Evolutionary conservation across 2,329 filamentous ascomycete species (phyloP).

Genomic region (Aspergillus pseudoglaucus): DNA sequence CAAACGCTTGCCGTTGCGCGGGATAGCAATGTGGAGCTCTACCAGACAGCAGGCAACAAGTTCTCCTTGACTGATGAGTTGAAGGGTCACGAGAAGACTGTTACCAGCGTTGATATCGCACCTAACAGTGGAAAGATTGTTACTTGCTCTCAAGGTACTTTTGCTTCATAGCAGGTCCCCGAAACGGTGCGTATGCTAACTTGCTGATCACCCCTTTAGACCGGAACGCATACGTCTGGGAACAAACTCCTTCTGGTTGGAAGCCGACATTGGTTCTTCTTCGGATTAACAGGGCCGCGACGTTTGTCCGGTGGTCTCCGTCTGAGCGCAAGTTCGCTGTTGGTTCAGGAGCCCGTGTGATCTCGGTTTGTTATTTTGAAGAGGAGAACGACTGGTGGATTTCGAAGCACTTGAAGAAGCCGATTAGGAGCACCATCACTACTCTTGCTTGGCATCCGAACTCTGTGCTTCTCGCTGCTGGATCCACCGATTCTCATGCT

Average conservation of each 20-base stretch:
- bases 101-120: slow-evolving; percentile 94
- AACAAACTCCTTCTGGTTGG: slow-evolving; percentile 84
- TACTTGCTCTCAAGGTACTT: slow-evolving; percentile 85
- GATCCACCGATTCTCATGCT: slow-evolving; percentile 95
- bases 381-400: slow-evolving; percentile 99
- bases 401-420: slow-evolving; percentile 98
- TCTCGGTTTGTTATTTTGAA: slow-evolving; percentile 97
- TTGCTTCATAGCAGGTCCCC: background rate
- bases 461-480: slow-evolving; percentile 86
- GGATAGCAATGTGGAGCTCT: slow-evolving; percentile 86
- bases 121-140: slow-evolving; percentile 87
- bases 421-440: slow-evolving; percentile 93
- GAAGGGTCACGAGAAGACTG: slow-evolving; percentile 92
- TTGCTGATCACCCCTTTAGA: slow-evolving; percentile 48
- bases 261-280: slow-evolving; percentile 96
- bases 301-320: slow-evolving; percentile 94
- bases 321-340: slow-evolving; percentile 97
- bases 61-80: slow-evolving; percentile 87
- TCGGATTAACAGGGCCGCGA: slow-evolving; percentile 92
- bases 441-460: slow-evolving; percentile 96
- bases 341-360: slow-evolving; percentile 88
- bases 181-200: background rate
- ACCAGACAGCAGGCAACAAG: slow-evolving; percentile 62
- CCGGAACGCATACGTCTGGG: slow-evolving; percentile 97
- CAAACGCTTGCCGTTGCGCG: slow-evolving; percentile 82